Percentiles rank a stretch among this genome's conserved stretches.
phyloP scores from a whole-genome alignment of 495 filamentous ascomycete species.

The Podospora australis region DNA sequence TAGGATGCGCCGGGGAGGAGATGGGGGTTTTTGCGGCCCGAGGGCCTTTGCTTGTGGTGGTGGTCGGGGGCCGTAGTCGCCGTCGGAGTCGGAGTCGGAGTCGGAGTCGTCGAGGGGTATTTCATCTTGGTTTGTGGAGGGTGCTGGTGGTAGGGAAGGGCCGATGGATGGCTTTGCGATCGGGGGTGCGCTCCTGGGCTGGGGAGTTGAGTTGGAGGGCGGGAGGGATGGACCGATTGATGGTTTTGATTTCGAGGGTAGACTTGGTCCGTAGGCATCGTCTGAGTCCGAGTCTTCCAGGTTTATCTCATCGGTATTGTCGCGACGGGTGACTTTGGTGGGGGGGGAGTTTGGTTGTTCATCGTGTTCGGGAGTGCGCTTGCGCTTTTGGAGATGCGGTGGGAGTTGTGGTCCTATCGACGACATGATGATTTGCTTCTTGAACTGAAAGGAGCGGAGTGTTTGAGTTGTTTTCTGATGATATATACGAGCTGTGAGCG shows the following conservation, averaged over 20 bases:
- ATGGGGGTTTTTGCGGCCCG: conserved; percentile 13
- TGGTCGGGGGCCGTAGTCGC: no score
- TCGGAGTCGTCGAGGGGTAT: conserved; percentile 23
- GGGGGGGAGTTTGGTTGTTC: conserved; percentile 27
- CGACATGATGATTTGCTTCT: conserved; percentile 33
- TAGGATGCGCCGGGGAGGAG: conserved; percentile 31
- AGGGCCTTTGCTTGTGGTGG: conserved; percentile 16
- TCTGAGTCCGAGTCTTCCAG: conserved; percentile 28
- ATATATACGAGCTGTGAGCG: no score
- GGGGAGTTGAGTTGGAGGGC: conserved; percentile 11
- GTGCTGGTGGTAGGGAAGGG: conserved; percentile 24
- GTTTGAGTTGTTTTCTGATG: neutral
- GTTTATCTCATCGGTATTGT: conserved; percentile 33
- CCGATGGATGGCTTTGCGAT: conserved; percentile 24
- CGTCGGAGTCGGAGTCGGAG: conserved; percentile 17
- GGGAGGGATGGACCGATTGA: conserved; percentile 22
- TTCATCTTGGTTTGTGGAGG: conserved; percentile 23
- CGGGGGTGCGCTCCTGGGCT: conserved; percentile 7
- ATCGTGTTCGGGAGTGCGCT: conserved; percentile 42
- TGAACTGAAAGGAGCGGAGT: neutral
- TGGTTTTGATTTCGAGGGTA: conserved; percentile 17
- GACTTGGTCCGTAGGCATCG: conserved; percentile 32
- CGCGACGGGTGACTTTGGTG: conserved; percentile 29
- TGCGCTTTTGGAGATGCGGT: conserved; percentile 47
- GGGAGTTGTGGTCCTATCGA: conserved; percentile 47